These are phyloP conservation scores for Phytophthora idaei DNA, from an alignment of 352 stramenopile genomes.

Conservation along the genomic window DNA sequence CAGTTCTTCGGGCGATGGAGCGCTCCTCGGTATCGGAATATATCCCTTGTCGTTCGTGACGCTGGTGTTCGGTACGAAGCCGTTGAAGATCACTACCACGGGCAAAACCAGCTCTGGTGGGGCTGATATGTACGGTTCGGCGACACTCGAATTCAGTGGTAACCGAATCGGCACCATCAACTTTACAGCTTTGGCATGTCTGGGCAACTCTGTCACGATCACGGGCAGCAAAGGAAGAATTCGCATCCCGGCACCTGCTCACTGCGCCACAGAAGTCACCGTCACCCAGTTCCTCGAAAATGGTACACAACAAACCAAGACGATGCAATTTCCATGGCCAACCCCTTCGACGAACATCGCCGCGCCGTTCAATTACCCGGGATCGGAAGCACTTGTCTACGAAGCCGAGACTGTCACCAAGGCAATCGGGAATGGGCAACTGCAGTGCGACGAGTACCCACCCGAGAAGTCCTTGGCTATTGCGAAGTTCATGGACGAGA, in stretches of 20 bases:
- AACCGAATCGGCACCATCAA: slow-evolving; percentile 57
- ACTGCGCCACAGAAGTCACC: slow-evolving; percentile 54
- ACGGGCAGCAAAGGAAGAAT: slow-evolving; percentile 80
- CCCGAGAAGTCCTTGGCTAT: slow-evolving; percentile 69
- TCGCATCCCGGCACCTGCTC: slow-evolving; percentile 55
- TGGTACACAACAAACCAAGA: slow-evolving; percentile 34
- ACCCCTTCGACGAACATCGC: slow-evolving; percentile 29
- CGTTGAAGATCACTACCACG: slow-evolving; percentile 48
- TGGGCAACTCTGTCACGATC: slow-evolving; percentile 72
- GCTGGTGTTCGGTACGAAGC: slow-evolving; percentile 58
- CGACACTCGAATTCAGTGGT: slow-evolving; percentile 56
- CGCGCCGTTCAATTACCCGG: slow-evolving; percentile 51
- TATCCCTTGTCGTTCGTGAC: slow-evolving; percentile 82
- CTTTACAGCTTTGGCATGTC: slow-evolving; percentile 60
- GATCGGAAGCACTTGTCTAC: slow-evolving; percentile 69
- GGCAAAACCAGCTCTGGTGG: slow-evolving; percentile 49
- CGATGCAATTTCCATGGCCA: slow-evolving; percentile 48
- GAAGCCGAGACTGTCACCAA: slow-evolving; percentile 73
- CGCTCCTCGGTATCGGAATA: slow-evolving; percentile 76
- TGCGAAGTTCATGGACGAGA: slow-evolving; percentile 72
- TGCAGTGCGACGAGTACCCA: slow-evolving; percentile 61
- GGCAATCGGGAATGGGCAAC: slow-evolving; percentile 49
- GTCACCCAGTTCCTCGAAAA: slow-evolving; percentile 41
- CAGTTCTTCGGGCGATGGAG: slow-evolving; percentile 63
- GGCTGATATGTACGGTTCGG: slow-evolving; percentile 55